Base-by-base conservation (phyloP, 2,329 filamentous ascomycete genomes). In the Thermomyces lanuginosus region DNA sequence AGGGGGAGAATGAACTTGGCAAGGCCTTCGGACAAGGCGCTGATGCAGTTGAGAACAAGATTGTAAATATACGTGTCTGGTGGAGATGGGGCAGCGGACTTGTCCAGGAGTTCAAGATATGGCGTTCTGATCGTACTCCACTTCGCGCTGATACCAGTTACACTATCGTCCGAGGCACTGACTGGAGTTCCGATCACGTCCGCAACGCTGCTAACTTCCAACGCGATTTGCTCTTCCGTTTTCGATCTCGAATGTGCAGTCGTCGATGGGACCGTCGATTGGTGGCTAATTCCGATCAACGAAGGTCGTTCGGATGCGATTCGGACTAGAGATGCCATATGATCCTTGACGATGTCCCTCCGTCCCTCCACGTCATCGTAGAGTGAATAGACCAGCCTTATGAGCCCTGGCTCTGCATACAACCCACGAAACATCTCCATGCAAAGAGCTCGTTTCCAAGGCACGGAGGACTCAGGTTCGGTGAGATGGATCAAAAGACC, bases 31-130 rank as follows among this genome's bases (percentile, higher is more conserved):
- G 86, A 92, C 26, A 98, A 68, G 1, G 75, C 82, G 22, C 79
- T 86, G 33, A 98, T 76, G 44, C 86, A 95, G 2, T 80, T 77
- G 21, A 98, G 57, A 1, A 86, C 79, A 24, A 98, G 61, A 35
- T 78, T 82, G 53, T 93, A 95, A 5, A 92, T 67, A 43, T 98
- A 98, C 0, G 89, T 92, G 34, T 93, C 86, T 0, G 89, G 89
- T 12, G 92, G 69, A 1, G 61, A 42, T 3, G 86, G 83, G 1
- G 86, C 68, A 24, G 92, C 84, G 0, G 72, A 69, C 50, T 95
- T 98, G 55, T 98, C 89, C 11, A 95, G 68, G 37, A 92, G 81
- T 41, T 98, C 89, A 34, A 95, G 81, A 44, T 82, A 92, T 4
- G 83, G 76, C 7, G 83, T 77, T 26, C 82, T 71, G 34, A 92